Base-by-base conservation (phyloP, 495 filamentous ascomycete genomes). In the Cercophora samala region DNA sequence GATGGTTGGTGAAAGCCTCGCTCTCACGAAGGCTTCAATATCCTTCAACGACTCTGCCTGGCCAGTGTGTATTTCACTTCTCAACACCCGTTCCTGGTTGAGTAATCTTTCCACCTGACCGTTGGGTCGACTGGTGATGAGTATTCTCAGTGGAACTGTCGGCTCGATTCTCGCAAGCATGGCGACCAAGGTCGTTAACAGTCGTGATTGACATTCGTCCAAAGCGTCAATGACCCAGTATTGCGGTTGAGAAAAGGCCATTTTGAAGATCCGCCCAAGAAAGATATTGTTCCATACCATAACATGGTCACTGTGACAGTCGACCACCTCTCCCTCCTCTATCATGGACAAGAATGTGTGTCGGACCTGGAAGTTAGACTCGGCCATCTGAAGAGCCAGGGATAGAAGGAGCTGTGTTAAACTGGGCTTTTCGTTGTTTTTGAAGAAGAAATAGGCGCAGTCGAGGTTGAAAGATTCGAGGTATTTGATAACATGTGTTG, bases 101-200 rank as follows among this genome's bases (percentile, higher is more conserved):
- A 70, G 52, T 6, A 67, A 42, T 0, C 63, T 22, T 63, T 70
- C 64, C 9, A 72, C 62, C 17, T 66, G 65, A 1, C 62, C 67
- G 15, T 42, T 65, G 0, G 70, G 68, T 9, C 77, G 69, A 58
- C 76, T 78, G 22, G 75, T 78, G 26, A 79, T 63, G 25, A 79
- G 72, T 11, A 81, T 69, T 18, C 68, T 51, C 9, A 79, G 61
- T 2, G 76, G 76, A 26, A 75, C 64, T 4, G 60, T 53, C 5
- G 53, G 52, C 5, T 68, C 62, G n/a, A 76, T 64, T 23, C 66
- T 75, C 13, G 71, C 29, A 17, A 80, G 60, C 60, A 81, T 70
- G 15, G 71, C n/a, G 23, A 76, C 58, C 15, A 81, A 66, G 15
- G 64, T 60, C 19, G 42, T 6, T n/a, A 66, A 19, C 1, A 29